Evolutionary conservation across 441 rosid species (phyloP), one percentile per base, ranked within the genome.

Genomic region (Gossypium laxum): DNA sequence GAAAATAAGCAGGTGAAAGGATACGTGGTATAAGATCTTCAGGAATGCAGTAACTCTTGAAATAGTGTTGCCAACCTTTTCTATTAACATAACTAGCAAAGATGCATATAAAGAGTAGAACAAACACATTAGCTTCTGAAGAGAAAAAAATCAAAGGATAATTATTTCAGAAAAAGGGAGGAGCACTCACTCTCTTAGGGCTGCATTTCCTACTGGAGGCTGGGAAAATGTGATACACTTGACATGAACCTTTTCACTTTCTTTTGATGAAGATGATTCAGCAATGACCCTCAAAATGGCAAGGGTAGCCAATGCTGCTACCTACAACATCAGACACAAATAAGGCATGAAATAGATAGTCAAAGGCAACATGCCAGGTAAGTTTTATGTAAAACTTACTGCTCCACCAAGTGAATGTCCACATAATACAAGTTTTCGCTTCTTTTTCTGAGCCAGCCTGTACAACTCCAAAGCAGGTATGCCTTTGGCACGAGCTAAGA

Each of bases 321-420:
- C 98, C 96, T 93, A 75, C 41, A 74, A 28, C 34, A 10, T 57
- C 48, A 64, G 51, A 50, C 75, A 68, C 5, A 26, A 4, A 72
- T 63, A 28, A 70, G 55, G 70, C 5, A 30, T 54, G 58, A 71
- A 45, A 71, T 24, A 18, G 12, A 74, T 51, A 67, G 52, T 17
- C 18, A 52, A 58, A 56, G 69, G 64, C 41, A 70, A 52, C 38
- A 5, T 19, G 19, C 74, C 30, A 26, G 17, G n/a, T 18, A 43
- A 58, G 51, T 8, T 15, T 48, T 24, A 63, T 73, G 54, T 19
- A 64, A 45, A 74, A 84, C 91, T 82, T 86, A 93, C 98, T 60
- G 98, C 98, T 59, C 98, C 98, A 74, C 98, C 98, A 81, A 93
- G 96, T 69, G 98, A 91, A 82, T 93, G 98, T 57, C 98, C 97